Percentiles rank a stretch among this genome's conserved stretches.
Conservation (phyloP, 2,329 filamentous ascomycete species). For the Fusarium dlaminii region DNA sequence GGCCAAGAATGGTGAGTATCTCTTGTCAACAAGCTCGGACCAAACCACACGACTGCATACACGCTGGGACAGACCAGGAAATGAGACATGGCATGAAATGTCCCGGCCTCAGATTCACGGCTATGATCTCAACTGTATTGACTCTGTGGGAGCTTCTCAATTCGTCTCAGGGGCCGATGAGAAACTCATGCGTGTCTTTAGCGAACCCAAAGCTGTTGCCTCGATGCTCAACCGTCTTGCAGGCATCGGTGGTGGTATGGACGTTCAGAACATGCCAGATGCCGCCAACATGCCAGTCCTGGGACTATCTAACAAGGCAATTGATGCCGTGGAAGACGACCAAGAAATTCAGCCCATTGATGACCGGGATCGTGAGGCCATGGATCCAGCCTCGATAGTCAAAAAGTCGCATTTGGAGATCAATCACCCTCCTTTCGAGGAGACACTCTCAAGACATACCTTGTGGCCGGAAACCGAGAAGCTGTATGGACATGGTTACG, state of each 20-base stretch:
- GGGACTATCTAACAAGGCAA: slow-evolving; percentile 94
- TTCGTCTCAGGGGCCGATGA: slow-evolving; percentile 97
- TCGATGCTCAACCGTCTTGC: slow-evolving; percentile 75
- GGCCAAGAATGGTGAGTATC: slow-evolving; percentile 82
- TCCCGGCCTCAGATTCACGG: slow-evolving; percentile 96
- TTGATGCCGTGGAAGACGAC: slow-evolving; percentile 66
- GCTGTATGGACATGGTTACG: slow-evolving; percentile 96
- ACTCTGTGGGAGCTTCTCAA: slow-evolving; percentile 74
- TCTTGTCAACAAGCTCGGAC: slow-evolving; percentile 89
- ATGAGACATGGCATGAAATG: slow-evolving; percentile 89
- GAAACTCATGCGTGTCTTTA: slow-evolving; percentile 96
- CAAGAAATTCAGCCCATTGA: slow-evolving; percentile 56
- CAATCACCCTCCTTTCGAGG: slow-evolving; percentile 84
- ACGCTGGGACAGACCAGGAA: slow-evolving; percentile 69
- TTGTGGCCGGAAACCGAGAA: slow-evolving; percentile 98
- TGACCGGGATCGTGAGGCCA: slow-evolving; percentile 61
- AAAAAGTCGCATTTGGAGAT: slow-evolving; percentile 71
- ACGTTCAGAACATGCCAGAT: slow-evolving; percentile 71
- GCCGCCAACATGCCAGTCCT: slow-evolving; percentile 95
- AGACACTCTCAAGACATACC: slow-evolving; percentile 87
- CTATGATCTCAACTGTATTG: slow-evolving; percentile 96
- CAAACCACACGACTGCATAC: slow-evolving; percentile 92
- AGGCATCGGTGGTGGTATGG: slow-evolving; percentile 59
- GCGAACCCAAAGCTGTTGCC: slow-evolving; percentile 85
- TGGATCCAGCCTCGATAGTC: slow-evolving; percentile 64